Conservation (phyloP, 2,329 filamentous ascomycete genomes). For the Penicillium sp. region DNA sequence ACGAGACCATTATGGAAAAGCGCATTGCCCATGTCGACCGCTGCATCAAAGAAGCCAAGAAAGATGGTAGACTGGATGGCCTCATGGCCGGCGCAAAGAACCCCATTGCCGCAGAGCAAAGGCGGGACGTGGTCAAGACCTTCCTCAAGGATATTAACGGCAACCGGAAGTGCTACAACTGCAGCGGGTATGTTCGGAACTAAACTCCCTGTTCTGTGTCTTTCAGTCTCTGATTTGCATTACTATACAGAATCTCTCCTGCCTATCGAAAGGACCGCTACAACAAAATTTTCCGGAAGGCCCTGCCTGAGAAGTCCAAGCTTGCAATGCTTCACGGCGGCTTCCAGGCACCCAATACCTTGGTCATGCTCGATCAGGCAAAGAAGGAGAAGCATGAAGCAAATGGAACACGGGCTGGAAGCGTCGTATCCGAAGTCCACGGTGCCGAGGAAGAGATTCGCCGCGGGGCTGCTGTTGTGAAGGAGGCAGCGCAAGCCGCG, state of each 20-base stretch:
- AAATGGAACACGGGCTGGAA: constrained; percentile 26
- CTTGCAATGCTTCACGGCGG: constrained; percentile 67
- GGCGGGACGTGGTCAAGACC: constrained; percentile 70
- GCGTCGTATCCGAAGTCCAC: constrained; percentile 49
- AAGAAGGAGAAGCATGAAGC: constrained; percentile 36
- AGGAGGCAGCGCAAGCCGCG: constrained; percentile 31
- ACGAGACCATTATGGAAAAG: constrained; percentile 50
- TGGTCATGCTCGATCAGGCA: constrained; percentile 55
- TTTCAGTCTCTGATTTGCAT: neutral
- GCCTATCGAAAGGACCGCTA: constrained; percentile 82
- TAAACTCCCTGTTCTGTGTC: neutral
- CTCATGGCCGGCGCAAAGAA: constrained; percentile 61
- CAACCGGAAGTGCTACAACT: constrained; percentile 64
- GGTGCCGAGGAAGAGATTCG: constrained; percentile 56
- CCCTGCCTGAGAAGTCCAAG: constrained; percentile 67
- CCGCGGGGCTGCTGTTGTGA: constrained; percentile 44
- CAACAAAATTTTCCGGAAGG: constrained; percentile 88
- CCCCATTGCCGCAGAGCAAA: constrained; percentile 72
- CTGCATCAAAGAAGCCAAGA: constrained; percentile 59
- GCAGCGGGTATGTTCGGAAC: constrained; percentile 46
- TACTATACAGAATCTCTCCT: constrained; percentile 62
- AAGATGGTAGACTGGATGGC: constrained; percentile 40
- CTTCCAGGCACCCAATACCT: constrained; percentile 64
- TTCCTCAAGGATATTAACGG: constrained; percentile 70
- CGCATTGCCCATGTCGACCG: constrained; percentile 66